Evolutionary conservation across 192 early-diverging fungal species (phyloP), one percentile per base, ranked within the genome.

Genomic region (Coemansia sp.): DNA sequence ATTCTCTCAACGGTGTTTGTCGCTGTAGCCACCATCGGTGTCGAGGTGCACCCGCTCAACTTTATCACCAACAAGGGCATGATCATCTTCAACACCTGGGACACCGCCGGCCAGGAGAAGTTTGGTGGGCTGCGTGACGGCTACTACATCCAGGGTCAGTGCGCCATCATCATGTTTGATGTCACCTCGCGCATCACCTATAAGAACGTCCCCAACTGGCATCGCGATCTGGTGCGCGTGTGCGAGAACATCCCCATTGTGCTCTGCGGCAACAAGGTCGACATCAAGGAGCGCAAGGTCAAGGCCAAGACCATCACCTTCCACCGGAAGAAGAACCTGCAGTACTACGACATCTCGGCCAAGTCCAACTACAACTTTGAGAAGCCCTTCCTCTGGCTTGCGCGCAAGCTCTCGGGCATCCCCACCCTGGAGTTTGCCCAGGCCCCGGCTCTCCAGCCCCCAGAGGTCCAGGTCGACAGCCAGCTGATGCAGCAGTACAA

Each of bases 161-260:
- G 97, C 71, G 97, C 91, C 43, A 96, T 99, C 78, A 99, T 99
- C 82, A 99, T 99, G 97, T 99, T 99, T 60, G 97, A 99, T 60
- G 92, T 99, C 45, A 97, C 97, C 50, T 94, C 97, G 46, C 86
- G 97, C 56, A 99, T 99, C 61, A 99, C 97, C 59, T 99, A 99
- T 83, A 99, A 98, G 87, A 99, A 94, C 83, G 97, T 99, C 15
- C 97, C 97, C 72, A 99, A 97, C 87, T 99, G 97, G 97, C 97
- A 99, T 78, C 87, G 97, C 77, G 97, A 99, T 79, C 81, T 99
- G 29, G 91, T 94, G 58, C 91, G 97, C 57, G 97, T 99, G 43
- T 99, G 97, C 81, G 97, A 99, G 78, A 98, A 95, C 85, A 93
- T 99, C 72, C 97, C 97, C 22, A 99, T 99, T 72, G 97, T 99